Evolutionary conservation across 805 yeast genomes (phyloP).

Genomic region (Cyberlindnera lachancei): DNA sequence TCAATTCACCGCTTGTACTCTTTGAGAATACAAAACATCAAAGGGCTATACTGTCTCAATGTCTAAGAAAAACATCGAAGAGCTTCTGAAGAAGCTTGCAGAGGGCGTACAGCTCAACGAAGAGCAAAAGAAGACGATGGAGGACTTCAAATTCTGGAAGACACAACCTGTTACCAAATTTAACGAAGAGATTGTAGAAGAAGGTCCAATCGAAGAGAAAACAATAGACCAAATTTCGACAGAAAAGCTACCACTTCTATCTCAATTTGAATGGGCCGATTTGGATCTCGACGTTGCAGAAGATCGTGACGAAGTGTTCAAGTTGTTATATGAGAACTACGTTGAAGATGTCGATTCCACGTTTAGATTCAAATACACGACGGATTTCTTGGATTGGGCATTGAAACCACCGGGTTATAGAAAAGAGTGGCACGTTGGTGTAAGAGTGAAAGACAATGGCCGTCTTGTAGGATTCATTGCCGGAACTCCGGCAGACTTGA

Average conservation of each 20-base stretch:
- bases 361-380: slow-evolving; percentile 83
- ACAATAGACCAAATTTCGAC: slow-evolving; percentile 66
- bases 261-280: slow-evolving; percentile 85
- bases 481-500: slow-evolving; percentile 73
- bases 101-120: slow-evolving; percentile 37
- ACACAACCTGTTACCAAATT: slow-evolving; percentile 90
- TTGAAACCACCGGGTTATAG: slow-evolving; percentile 90
- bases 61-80: slow-evolving; percentile 42
- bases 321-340: slow-evolving; percentile 77
- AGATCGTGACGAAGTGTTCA: slow-evolving; percentile 71
- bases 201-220: slow-evolving; percentile 80
- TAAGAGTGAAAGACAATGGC: slow-evolving; percentile 68
- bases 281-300: slow-evolving; percentile 51
- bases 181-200: slow-evolving; percentile 56
- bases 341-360: slow-evolving; percentile 92
- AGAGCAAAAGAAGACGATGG: slow-evolving; percentile 62
- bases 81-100: slow-evolving; percentile 39
- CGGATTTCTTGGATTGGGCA: slow-evolving; percentile 86
- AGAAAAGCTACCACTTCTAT: slow-evolving; percentile 55
- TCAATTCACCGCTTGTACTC: no score
- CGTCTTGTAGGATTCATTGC: slow-evolving; percentile 88
- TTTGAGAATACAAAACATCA: no score
- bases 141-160: slow-evolving; percentile 93
- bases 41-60: no score
- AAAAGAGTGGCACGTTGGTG: slow-evolving; percentile 88